Percentiles rank a stretch among this genome's conserved stretches.
Evolutionary conservation across 768 basidiomycete genomes (phyloP).

Genomic region (Postia placenta): DNA sequence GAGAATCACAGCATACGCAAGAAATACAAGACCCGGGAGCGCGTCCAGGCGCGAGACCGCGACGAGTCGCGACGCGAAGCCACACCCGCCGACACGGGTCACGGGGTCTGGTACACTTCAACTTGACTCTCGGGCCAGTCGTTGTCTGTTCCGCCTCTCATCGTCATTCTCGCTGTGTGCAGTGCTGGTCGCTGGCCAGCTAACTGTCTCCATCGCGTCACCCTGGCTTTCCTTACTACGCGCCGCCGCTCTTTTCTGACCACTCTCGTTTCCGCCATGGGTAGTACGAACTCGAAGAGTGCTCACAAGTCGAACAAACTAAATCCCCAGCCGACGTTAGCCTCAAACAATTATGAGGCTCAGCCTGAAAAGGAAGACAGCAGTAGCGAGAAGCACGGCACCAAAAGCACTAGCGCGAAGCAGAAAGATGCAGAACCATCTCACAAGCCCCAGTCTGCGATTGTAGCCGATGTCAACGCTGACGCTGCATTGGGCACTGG

Average conservation of each 20-base stretch:
- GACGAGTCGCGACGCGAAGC: too few species aligned
- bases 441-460: conserved; percentile 7
- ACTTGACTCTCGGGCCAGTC: too few species aligned
- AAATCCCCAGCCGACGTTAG: not conserved
- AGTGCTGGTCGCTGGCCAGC: conserved; percentile 15
- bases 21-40: too few species aligned
- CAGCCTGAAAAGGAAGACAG: not conserved
- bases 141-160: not conserved
- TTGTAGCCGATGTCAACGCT: conserved; percentile 16
- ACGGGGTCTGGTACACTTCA: too few species aligned
- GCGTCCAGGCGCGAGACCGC: too few species aligned
- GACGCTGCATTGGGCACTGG: conserved; percentile 41
- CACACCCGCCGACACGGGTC: too few species aligned
- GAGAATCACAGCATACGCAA: too few species aligned
- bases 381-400: not conserved
- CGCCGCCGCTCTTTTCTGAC: conserved; percentile 12
- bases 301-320: not conserved
- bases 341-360: not conserved
- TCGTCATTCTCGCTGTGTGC: not conserved
- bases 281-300: not conserved
- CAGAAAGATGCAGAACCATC: not conserved
- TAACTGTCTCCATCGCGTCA: not conserved
- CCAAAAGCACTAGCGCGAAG: not conserved
- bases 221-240: not conserved
- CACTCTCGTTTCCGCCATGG: conserved; percentile 13